These are phyloP conservation scores for Blepharisma stoltei DNA, from an alignment of 73 alveolate genomes.

Conservation along the genomic window DNA sequence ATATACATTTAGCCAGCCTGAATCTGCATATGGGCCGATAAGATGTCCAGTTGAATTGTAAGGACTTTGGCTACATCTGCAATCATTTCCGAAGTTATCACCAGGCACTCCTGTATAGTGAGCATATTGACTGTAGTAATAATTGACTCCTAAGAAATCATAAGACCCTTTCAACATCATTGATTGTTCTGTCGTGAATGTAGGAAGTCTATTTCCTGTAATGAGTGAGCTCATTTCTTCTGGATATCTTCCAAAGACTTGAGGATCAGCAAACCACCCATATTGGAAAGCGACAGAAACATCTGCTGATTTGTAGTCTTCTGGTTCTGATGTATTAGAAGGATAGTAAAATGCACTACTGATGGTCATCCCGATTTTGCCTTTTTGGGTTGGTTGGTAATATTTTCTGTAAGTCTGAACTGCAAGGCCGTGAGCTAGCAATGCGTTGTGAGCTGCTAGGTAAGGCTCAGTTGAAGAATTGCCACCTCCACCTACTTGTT, in stretches of 20 bases:
- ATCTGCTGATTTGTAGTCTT: slow-evolving; percentile 39
- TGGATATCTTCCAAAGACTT: slow-evolving; percentile 44
- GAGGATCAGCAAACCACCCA: slow-evolving; percentile 50
- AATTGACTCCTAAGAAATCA: slow-evolving; percentile 43
- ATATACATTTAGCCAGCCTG: neutral
- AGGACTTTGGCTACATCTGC: neutral
- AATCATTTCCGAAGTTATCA: slow-evolving; percentile 31
- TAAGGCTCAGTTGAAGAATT: slow-evolving; percentile 49
- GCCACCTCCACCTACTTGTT: slow-evolving; percentile 52
- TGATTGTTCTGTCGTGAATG: slow-evolving; percentile 20
- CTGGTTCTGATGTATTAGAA: slow-evolving; percentile 39
- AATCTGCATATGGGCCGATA: too few species aligned
- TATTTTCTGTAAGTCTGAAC: slow-evolving; percentile 45
- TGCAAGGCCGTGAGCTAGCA: slow-evolving; percentile 47
- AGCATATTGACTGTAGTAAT: slow-evolving; percentile 30
- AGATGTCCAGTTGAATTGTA: slow-evolving; percentile 28
- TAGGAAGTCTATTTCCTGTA: slow-evolving; percentile 34
- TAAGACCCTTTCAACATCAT: slow-evolving; percentile 25
- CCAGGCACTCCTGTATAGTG: neutral
- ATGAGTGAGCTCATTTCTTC: slow-evolving; percentile 29
- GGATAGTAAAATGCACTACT: slow-evolving; percentile 38
- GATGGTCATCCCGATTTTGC: slow-evolving; percentile 42
- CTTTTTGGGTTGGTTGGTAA: slow-evolving; percentile 38
- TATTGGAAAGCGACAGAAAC: slow-evolving; percentile 14
- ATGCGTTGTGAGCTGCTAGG: slow-evolving; percentile 41